phyloP scores from a whole-genome alignment of 768 basidiomycete species.

The Lactarius akahatsu region DNA sequence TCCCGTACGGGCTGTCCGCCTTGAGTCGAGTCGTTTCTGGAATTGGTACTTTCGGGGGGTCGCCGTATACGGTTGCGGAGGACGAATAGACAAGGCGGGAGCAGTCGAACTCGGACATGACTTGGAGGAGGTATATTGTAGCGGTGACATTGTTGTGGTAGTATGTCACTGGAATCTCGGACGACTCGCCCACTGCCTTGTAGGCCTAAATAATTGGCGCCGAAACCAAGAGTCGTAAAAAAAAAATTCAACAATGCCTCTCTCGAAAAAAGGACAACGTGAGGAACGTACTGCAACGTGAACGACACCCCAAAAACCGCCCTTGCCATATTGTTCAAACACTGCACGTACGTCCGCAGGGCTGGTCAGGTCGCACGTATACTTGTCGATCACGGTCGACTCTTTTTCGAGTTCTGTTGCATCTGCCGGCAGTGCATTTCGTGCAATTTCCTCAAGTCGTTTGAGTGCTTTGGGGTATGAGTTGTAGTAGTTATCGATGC shows the following conservation, averaged over 20 bases:
- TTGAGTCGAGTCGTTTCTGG: conserved; percentile 85
- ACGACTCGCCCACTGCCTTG: conserved; percentile 97
- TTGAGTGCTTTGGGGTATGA: conserved; percentile 73
- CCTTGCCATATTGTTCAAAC: conserved; percentile 82
- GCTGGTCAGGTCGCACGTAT: conserved; percentile 73
- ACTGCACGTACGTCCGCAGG: conserved; percentile 69
- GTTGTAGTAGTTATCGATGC: conserved; percentile 95
- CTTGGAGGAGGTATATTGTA: conserved; percentile 80
- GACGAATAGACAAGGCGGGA: conserved; percentile 93
- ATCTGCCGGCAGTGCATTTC: conserved; percentile 62
- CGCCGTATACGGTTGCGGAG: conserved; percentile 97
- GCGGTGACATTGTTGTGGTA: conserved; percentile 93
- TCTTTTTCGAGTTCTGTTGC: conserved; percentile 67
- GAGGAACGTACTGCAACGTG: conserved; percentile 79
- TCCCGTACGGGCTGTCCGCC: conserved; percentile 92
- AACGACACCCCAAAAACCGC: conserved; percentile 94
- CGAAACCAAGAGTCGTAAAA: not conserved
- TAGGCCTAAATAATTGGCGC: conserved; percentile 58
- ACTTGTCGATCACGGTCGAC: conserved; percentile 68
- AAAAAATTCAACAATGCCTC: not conserved
- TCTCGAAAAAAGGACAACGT: not conserved
- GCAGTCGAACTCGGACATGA: conserved; percentile 83
- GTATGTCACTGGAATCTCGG: conserved; percentile 88
- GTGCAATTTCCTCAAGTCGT: conserved; percentile 79
- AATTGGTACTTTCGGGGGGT: conserved; percentile 88